Base-by-base conservation (phyloP, 345 rosid genomes). In the Eucalyptus sp. region DNA sequence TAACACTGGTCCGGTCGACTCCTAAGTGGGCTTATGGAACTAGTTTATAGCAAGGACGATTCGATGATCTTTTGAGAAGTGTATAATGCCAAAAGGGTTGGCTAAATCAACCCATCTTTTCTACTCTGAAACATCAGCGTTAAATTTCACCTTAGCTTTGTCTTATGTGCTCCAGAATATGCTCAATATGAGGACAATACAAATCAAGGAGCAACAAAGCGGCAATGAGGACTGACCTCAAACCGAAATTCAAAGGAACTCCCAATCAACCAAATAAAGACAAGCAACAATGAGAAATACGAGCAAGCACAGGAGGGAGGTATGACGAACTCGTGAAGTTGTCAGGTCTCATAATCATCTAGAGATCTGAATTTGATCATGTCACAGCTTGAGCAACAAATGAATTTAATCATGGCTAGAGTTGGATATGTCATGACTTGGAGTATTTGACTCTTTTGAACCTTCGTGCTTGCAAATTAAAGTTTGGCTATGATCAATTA, bases 1-100 rank as follows among this genome's bases (percentile, higher is more conserved):
- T 52, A 52, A 52, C 2, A 20, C 4, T 1, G 2, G 10, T 52
- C 2, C 0, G 0, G 25, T 20, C 0, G 5, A 20, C 58, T 52
- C 25, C 4, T 52, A 8, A 10, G 5, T 52, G 25, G 56, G 24
- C 7, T 4, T 25, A 52, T 10, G 4, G 0, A 24, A 56, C 3
- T 22, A 2, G 29, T 56, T 24, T 56, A 9, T 56, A 56, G 6
- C 3, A 8, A 56, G 6, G 12, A 22, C 1, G 0, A 56, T 56
- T 22, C 0, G 29, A 20, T 8, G 13, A 56, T 56, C 4, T 56
- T 22, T 56, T 56, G 4, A 56, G 27, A 56, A 56, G 62, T 24
- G 29, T 2, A 22, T 24, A 9, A 56, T 56, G 62, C 13, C 13
- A 25, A 56, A 10, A 56, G 6, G 62, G 13, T 56, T 9, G 6